These are phyloP conservation scores for Diplodia seriata DNA, from an alignment of 2,329 filamentous ascomycete genomes.

Conservation along the genomic window DNA sequence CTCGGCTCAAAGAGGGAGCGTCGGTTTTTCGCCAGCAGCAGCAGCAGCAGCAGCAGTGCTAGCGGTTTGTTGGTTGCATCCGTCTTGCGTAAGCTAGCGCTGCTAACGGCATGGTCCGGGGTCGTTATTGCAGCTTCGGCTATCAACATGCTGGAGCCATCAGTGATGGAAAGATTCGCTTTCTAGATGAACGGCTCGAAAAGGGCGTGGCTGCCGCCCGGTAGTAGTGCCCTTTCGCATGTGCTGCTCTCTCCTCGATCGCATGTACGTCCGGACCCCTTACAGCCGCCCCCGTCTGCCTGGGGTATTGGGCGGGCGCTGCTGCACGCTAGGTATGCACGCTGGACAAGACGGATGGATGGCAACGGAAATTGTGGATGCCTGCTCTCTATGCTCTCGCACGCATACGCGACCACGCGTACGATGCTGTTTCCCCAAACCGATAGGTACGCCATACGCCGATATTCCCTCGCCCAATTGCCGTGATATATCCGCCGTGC, in stretches of 20 bases:
- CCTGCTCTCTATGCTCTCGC: not conserved
- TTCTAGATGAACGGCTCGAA: not conserved
- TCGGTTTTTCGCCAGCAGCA: not conserved
- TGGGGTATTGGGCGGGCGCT: not conserved
- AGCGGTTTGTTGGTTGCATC: not conserved
- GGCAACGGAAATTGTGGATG: not conserved
- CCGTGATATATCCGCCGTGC: constrained; percentile 1
- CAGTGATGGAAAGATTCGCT: not conserved
- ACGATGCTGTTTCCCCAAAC: not conserved
- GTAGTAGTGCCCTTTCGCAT: not conserved
- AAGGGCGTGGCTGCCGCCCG: not conserved
- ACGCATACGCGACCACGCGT: constrained; percentile 2
- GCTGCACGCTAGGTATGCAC: not conserved
- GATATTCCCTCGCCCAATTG: not conserved
- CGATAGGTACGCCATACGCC: not conserved
- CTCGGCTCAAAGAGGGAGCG: not conserved
- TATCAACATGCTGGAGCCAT: not conserved
- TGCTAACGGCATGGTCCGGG: not conserved
- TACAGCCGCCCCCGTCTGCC: not conserved
- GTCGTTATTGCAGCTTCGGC: not conserved
- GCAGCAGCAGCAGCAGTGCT: too few species aligned
- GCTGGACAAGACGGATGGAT: not conserved
- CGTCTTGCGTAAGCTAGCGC: not conserved
- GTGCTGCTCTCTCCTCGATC: not conserved
- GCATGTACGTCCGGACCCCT: not conserved